These are phyloP conservation scores for Periconia sp. DNA, from an alignment of 2,329 filamentous ascomycete genomes.

Conservation along the genomic window DNA sequence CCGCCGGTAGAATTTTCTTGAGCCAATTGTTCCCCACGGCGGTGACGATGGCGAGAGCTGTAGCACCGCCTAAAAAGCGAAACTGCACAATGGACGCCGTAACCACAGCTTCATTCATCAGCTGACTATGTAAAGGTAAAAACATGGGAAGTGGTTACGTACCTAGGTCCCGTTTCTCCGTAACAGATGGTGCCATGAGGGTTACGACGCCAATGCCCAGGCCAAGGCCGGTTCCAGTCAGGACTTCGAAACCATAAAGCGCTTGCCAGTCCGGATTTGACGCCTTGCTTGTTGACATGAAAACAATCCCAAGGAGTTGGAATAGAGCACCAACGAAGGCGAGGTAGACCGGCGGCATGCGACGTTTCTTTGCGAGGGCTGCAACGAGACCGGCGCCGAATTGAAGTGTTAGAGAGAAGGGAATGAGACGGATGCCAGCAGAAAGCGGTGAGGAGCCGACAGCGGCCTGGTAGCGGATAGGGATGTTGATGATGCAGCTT, in stretches of 20 bases:
- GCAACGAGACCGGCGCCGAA: neutral
- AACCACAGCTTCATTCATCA: neutral
- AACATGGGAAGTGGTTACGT: neutral
- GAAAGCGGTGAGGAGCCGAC: neutral
- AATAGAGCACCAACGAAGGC: neutral
- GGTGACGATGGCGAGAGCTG: neutral
- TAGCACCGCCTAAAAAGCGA: conserved; percentile 1
- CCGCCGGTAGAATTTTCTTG: neutral
- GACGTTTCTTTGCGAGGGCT: neutral
- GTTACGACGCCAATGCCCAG: neutral
- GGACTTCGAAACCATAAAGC: neutral
- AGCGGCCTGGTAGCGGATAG: neutral
- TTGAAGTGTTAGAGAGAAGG: neutral
- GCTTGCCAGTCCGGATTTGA: neutral
- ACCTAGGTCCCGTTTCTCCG: neutral
- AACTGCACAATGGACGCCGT: neutral
- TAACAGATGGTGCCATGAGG: neutral
- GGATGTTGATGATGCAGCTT: neutral
- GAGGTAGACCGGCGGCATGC: neutral
- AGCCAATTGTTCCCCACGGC: neutral
- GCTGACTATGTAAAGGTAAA: too few relatives aligned
- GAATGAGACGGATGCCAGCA: neutral
- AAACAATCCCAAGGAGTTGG: neutral
- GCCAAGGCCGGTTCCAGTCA: neutral
- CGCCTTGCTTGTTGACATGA: neutral